Evolutionary conservation across 108 stramenopile species (phyloP).

Genomic region (Cyclotella atomus): DNA sequence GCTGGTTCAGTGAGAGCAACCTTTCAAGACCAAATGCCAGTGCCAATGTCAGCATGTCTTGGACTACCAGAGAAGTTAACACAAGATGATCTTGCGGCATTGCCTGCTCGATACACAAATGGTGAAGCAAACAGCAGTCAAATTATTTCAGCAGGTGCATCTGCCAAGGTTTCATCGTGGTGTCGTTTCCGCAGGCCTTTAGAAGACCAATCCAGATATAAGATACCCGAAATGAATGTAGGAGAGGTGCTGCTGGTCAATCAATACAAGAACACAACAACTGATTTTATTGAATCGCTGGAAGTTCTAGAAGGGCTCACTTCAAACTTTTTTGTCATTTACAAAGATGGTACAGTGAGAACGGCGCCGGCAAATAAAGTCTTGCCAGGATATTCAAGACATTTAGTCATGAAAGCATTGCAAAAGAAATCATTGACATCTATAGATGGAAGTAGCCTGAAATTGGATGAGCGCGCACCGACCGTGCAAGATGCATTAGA

Average conservation of each 20-base stretch:
- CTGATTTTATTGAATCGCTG: slow-evolving; percentile 44
- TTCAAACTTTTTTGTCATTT: slow-evolving; percentile 79
- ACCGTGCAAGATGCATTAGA: slow-evolving; percentile 46
- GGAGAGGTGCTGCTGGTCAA: slow-evolving; percentile 52
- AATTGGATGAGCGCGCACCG: slow-evolving; percentile 48
- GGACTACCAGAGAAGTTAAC: slow-evolving; percentile 30
- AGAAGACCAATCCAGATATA: slow-evolving; percentile 57
- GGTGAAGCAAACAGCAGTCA: not conserved
- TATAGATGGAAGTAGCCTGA: slow-evolving; percentile 10
- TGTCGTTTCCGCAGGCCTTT: slow-evolving; percentile 65
- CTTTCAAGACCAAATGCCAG: slow-evolving; percentile 22
- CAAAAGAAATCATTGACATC: not conserved
- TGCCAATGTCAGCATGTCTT: slow-evolving; percentile 42
- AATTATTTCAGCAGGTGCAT: slow-evolving; percentile 37
- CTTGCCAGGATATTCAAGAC: slow-evolving; percentile 70
- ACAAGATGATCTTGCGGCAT: slow-evolving; percentile 18
- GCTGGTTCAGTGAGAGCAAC: slow-evolving; percentile 11
- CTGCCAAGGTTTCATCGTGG: slow-evolving; percentile 82
- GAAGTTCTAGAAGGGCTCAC: slow-evolving; percentile 82
- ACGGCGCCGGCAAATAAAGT: slow-evolving; percentile 54
- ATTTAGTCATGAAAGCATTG: slow-evolving; percentile 55
- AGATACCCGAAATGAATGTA: slow-evolving; percentile 34
- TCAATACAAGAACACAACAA: slow-evolving; percentile 11
- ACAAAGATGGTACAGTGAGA: slow-evolving; percentile 60
- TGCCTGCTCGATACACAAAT: slow-evolving; percentile 34